Conservation (phyloP, 1,284 basidiomycete genomes). For the Spongiforma sp. region DNA sequence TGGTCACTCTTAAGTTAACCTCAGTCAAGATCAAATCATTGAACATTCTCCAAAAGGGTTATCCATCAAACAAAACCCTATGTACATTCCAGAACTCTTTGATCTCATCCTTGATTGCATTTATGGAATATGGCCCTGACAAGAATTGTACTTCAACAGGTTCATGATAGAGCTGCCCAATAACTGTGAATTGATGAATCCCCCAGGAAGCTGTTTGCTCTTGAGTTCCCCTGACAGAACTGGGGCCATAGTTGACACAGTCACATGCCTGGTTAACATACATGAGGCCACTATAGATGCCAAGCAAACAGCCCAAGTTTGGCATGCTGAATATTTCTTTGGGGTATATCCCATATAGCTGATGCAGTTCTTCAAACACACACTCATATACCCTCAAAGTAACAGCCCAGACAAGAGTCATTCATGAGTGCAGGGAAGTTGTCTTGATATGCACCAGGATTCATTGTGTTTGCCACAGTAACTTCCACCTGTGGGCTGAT, state of each 20-base stretch:
- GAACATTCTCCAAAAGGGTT: too few species aligned
- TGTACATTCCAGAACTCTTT: too few species aligned
- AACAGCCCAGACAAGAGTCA: constrained; percentile 97
- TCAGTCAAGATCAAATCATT: too few species aligned
- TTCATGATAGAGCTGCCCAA: too few species aligned
- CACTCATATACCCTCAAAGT: constrained; percentile 88
- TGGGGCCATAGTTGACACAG: constrained; percentile 75
- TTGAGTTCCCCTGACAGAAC: constrained; percentile 54
- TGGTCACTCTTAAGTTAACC: too few species aligned
- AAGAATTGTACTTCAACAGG: too few species aligned
- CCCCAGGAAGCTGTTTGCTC: too few species aligned
- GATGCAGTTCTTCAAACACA: constrained; percentile 88
- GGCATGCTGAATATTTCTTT: constrained; percentile 81
- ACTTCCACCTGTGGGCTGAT: constrained; percentile 89
- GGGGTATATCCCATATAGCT: constrained; percentile 91
- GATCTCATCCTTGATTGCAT: too few species aligned
- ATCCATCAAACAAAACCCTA: too few species aligned
- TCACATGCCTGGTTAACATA: constrained; percentile 91
- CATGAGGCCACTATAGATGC: constrained; percentile 82
- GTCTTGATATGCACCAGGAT: constrained; percentile 88
- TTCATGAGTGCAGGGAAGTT: constrained; percentile 91
- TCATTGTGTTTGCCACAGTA: constrained; percentile 81
- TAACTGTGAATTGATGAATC: too few species aligned
- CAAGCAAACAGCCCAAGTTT: constrained; percentile 68
- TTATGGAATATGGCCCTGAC: too few species aligned